These are phyloP conservation scores for Singerocomus inundabilis DNA, from an alignment of 1,284 basidiomycete species.

Conservation along the genomic window DNA sequence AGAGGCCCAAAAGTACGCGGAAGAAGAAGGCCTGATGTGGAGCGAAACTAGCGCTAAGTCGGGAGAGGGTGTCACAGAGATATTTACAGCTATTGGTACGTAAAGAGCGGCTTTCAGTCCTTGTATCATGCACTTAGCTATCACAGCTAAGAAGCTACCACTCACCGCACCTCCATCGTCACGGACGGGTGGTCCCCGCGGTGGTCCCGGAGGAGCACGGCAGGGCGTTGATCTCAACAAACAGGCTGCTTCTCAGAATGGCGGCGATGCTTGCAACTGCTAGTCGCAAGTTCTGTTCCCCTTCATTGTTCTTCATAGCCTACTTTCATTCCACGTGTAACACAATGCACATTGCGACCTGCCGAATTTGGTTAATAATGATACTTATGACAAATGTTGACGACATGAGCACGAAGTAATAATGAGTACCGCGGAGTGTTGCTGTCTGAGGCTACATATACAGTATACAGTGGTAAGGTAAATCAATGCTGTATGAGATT, in stretches of 20 bases:
- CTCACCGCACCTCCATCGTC: conserved; percentile 67
- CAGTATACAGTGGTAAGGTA: neutral
- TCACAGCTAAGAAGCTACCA: conserved; percentile 76
- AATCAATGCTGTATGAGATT: neutral
- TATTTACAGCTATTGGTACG: conserved; percentile 84
- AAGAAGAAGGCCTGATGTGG: conserved; percentile 95
- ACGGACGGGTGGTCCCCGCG: conserved; percentile 50
- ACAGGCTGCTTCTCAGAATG: conserved; percentile 47
- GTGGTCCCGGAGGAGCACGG: conserved; percentile 43
- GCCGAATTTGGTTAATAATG: conserved; percentile 32
- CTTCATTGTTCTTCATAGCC: neutral
- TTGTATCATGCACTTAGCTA: conserved; percentile 9
- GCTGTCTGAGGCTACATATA: no score
- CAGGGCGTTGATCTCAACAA: conserved; percentile 76
- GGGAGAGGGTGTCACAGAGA: conserved; percentile 85
- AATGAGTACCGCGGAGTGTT: no score
- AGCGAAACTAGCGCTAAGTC: conserved; percentile 95
- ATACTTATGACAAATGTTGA: conserved; percentile 5
- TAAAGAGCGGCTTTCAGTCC: neutral
- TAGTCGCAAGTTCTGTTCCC: conserved; percentile 35
- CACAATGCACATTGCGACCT: conserved; percentile 29
- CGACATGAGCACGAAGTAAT: conserved; percentile 8
- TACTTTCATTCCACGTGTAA: conserved; percentile 28
- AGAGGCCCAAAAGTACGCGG: conserved; percentile 90
- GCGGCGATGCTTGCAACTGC: conserved; percentile 72